These are phyloP conservation scores for Stromatinia cepivora DNA, from an alignment of 2,329 filamentous ascomycete species.

Conservation along the genomic window DNA sequence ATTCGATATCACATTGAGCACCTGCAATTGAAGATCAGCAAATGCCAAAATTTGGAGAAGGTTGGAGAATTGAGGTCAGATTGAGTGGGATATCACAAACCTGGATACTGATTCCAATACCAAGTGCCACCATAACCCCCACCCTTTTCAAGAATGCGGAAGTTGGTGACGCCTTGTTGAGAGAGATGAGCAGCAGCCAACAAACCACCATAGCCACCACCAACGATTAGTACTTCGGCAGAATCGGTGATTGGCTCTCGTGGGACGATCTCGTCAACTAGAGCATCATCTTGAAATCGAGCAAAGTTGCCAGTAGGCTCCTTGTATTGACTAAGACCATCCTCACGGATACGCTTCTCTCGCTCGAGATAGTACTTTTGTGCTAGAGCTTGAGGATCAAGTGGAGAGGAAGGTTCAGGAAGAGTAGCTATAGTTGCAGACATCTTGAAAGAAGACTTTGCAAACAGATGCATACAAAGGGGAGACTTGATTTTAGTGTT, in stretches of 20 bases:
- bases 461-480: not conserved
- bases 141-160: slow-evolving; percentile 46
- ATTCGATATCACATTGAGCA: slow-evolving; percentile 24
- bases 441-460: slow-evolving; percentile 1
- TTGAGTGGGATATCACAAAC: slow-evolving; percentile 42
- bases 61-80: not conserved
- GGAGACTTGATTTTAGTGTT: not conserved
- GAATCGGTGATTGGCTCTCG: slow-evolving; percentile 17
- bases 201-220: slow-evolving; percentile 44
- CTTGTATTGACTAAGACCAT: slow-evolving; percentile 23
- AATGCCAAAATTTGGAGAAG: slow-evolving; percentile 48
- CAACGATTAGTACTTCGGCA: slow-evolving; percentile 43
- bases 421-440: slow-evolving; percentile 17
- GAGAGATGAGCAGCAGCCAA: slow-evolving; percentile 46
- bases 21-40: slow-evolving; percentile 60
- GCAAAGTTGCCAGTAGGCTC: slow-evolving; percentile 17
- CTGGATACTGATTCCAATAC: slow-evolving; percentile 58
- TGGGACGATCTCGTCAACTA: not conserved
- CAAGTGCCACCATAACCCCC: slow-evolving; percentile 50
- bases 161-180: slow-evolving; percentile 47
- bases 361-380: slow-evolving; percentile 18
- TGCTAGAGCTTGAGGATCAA: slow-evolving; percentile 13
- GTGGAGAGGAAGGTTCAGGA: slow-evolving; percentile 14
- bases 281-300: slow-evolving; percentile 15
- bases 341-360: slow-evolving; percentile 20